phyloP scores from a whole-genome alignment of 768 basidiomycete species.

The Gymnopilus junonius region DNA sequence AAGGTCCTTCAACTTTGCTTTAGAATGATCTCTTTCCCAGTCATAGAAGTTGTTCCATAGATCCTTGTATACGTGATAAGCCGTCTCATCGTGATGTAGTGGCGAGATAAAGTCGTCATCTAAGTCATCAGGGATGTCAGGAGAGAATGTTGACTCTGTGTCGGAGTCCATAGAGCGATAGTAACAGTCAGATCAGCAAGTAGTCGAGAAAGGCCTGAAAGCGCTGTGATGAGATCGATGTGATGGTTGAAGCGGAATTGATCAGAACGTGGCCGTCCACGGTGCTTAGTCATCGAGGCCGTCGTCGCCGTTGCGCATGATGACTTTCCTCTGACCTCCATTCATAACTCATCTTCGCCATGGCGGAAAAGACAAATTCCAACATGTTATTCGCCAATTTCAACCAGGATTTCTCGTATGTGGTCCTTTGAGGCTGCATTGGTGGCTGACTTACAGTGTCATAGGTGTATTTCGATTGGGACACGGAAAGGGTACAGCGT shows the following conservation, averaged over 20 bases:
- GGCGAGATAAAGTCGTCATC: slow-evolving; percentile 9
- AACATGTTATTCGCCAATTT: slow-evolving; percentile 89
- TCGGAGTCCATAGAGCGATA: neutral
- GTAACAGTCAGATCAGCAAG: neutral
- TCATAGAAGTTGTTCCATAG: slow-evolving; percentile 51
- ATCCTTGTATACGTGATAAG: slow-evolving; percentile 33
- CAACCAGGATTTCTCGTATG: slow-evolving; percentile 96
- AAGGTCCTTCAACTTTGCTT: slow-evolving; percentile 8
- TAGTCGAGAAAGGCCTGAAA: neutral
- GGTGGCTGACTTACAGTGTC: neutral
- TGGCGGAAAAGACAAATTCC: slow-evolving; percentile 46
- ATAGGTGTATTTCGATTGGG: slow-evolving; percentile 89
- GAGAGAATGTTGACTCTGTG: neutral
- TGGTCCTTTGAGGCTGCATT: slow-evolving; percentile 7
- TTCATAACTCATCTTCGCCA: slow-evolving; percentile 11
- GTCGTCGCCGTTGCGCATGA: neutral
- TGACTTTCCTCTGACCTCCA: neutral
- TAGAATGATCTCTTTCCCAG: slow-evolving; percentile 43
- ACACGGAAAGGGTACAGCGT: slow-evolving; percentile 96
- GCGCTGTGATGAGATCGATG: neutral
- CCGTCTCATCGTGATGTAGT: slow-evolving; percentile 26
- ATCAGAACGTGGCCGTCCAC: neutral
- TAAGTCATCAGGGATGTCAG: neutral
- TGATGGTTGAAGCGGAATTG: neutral
- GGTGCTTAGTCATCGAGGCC: neutral